A percentile compares a stretch with the other conserved stretches of the same genome.
These are phyloP conservation scores for Coemansia sp. DNA, from an alignment of 192 early-diverging fungal genomes.

Conservation along the genomic window DNA sequence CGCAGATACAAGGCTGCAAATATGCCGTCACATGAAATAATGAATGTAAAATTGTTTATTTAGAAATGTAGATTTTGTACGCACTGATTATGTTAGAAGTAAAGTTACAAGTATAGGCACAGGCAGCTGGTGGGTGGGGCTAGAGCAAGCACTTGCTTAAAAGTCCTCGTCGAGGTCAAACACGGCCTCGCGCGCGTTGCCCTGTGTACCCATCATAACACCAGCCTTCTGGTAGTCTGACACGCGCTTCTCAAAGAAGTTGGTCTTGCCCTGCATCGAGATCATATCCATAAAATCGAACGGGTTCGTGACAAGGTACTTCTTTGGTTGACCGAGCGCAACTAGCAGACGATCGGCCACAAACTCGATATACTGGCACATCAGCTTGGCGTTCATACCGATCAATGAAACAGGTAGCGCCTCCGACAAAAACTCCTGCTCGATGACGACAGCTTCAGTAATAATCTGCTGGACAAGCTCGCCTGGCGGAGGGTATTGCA, in stretches of 20 bases:
- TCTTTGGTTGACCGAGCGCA: constrained; percentile 80
- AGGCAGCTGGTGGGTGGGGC: not conserved
- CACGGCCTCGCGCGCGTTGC: constrained; percentile 59
- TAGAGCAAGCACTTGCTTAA: constrained; percentile 27
- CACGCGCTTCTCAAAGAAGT: constrained; percentile 97
- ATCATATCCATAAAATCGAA: constrained; percentile 99
- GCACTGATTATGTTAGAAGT: not conserved
- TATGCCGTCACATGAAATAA: not conserved
- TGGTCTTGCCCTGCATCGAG: constrained; percentile 97
- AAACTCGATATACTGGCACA: constrained; percentile 98
- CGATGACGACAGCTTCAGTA: constrained; percentile 85
- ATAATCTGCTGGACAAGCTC: constrained; percentile 71
- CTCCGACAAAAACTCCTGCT: constrained; percentile 94
- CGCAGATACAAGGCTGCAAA: not conserved
- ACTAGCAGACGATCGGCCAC: constrained; percentile 94
- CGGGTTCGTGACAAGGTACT: constrained; percentile 84
- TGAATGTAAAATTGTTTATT: not conserved
- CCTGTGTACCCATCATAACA: constrained; percentile 67
- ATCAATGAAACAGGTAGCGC: constrained; percentile 89
- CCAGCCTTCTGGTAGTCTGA: constrained; percentile 95
- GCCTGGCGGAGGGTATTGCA: constrained; percentile 68
- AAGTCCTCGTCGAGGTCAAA: constrained; percentile 84
- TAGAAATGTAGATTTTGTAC: not conserved
- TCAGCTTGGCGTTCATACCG: constrained; percentile 93
- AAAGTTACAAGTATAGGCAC: not conserved